Base-by-base conservation (phyloP, 2,329 filamentous ascomycete genomes). In the Penicillium thymicola region DNA sequence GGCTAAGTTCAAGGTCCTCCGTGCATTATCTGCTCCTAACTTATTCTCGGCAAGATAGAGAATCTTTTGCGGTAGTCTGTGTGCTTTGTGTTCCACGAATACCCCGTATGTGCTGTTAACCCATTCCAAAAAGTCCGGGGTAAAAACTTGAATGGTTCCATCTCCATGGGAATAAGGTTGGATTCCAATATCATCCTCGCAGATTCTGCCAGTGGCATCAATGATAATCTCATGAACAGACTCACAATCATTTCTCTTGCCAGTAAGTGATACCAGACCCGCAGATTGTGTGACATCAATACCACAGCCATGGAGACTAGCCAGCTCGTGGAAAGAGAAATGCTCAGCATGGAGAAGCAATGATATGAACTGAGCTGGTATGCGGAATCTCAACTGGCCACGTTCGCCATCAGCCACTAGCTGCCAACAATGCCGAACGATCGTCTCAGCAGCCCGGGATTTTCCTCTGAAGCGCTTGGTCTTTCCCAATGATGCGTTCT, bases 361-460 rank as follows among this genome's bases (percentile, higher is more conserved):
- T 7, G 65, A 65, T 21, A 76, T 58, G 7, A 58, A 58, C 8
- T 62, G 57, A 13, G 64, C 50, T 8, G 68, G 63, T 14, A 76
- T 58, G 16, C 59, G 65, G 7, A 76, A 63, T 50, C 75, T 72
- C 41, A 75, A 50, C 49, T 74, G 73, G 9, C 75, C 75, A 47
- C 69, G 54, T 55, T 76, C 73, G 25, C 65, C 66, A 14, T 54
- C 38, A 30, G 74, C 55, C 4, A 68, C 69, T 23, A 76, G 59
- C 32, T 72, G 57, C 75, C 75, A 77, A 63, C 69, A 74, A 41
- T 75, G 68, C 38, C 75, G 71, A 45, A 76, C 65, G 34, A 77
- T 71, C 34, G 51, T 67, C 56, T 76, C 73, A 16, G 67, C 67
- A 23, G 74, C 51, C 9, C 66, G 47, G n/a, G 65, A 38, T 47